Evolutionary conservation across 2,329 filamentous ascomycete genomes (phyloP), one percentile per base, ranked within the genome.

Genomic region (Huntiella omanensis): DNA sequence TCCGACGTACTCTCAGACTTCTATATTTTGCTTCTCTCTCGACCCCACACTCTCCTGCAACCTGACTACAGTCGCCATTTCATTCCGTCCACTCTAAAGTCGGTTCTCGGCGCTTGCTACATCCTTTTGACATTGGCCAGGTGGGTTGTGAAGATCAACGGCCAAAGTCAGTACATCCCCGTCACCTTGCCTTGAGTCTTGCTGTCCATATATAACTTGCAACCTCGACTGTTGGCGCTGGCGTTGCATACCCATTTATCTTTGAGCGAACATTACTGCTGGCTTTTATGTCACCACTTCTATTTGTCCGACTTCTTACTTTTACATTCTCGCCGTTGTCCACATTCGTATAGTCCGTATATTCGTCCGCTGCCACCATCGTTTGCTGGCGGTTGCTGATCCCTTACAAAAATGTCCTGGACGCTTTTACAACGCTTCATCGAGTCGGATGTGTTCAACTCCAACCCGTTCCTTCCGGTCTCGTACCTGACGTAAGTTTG

Each of bases 381-480:
- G 2, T 8, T 40, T 12, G n/a, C n/a, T 11, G 17, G 17, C 15
- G 5, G 38, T 40, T 40, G 22, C 22, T 28, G 40, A 16, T 16
- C 28, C 16, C 10, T 22, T 17, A 34, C 13, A 36, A 62, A 62
- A 68, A 80, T 79, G 77, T 81, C 77, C 68, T 88, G 83, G 83
- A 81, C 87, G 69, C 71, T 91, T 68, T 73, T 91, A 61, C 81
- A 84, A 70, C 77, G 83, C 64, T 87, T 88, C 75, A 77, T 91
- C 69, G 83, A 88, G 73, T 86, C 81, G 68, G 83, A 91, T 70
- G 82, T 91, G 69, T 91, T 91, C 72, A 88, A 87, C 69, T 80
- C 83, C 66, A 80, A 88, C 65, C 83, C 84, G 53, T 88, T 86
- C 63, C 77, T 91, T 62, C 81, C 83, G 51, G 83, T 91, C 60